Evolutionary conservation across 192 early-diverging fungal genomes (phyloP), one percentile per base, ranked within the genome.

Genomic region (Mortierella claussenii): DNA sequence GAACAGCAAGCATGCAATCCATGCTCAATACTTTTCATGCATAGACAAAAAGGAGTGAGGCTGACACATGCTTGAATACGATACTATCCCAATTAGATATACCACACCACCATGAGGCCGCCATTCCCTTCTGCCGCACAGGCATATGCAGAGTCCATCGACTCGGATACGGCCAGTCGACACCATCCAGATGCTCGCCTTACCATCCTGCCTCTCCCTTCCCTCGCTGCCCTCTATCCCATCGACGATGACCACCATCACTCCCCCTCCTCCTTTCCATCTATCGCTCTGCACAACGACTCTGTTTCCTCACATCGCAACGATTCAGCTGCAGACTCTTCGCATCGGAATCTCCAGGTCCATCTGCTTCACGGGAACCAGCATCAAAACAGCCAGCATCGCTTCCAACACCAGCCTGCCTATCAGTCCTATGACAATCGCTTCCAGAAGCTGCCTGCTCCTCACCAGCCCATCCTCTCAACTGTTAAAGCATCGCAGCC

Each of bases 171-270:
- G 2, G 52, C 73, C 31, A 76, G 73, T 33, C 49, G 64, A 40
- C 73, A 76, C 64, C 73, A 76, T 33, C 73, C 73, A 11, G 64
- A 76, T 31, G 73, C 73, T 23, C 73, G 69, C n/a, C 69, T 67
- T 37, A 80, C 58, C 30, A 79, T 69, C n/a, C 68, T 69, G 5
- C 66, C 68, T 13, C 66, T 79, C 15, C 76, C 76, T 4, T 79
- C 76, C 1, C 68, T 79, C 33, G 67, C 66, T 46, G 67, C 66
- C 13, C 61, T 79, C 46, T 76, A 76, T 26, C 73, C 73, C 1
- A 24, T 76, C 10, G 64, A 76, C 1, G 73, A 76, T 13, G 13
- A 26, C 27, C 59, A 45, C n/a, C 28, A 45, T 15, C 17, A 42
- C 42, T 28, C 52, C 2, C 37, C 55, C 51, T 4, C 55, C 36